Conservation (phyloP, 1,284 basidiomycete species). For the Microbotryum saponariae region DNA sequence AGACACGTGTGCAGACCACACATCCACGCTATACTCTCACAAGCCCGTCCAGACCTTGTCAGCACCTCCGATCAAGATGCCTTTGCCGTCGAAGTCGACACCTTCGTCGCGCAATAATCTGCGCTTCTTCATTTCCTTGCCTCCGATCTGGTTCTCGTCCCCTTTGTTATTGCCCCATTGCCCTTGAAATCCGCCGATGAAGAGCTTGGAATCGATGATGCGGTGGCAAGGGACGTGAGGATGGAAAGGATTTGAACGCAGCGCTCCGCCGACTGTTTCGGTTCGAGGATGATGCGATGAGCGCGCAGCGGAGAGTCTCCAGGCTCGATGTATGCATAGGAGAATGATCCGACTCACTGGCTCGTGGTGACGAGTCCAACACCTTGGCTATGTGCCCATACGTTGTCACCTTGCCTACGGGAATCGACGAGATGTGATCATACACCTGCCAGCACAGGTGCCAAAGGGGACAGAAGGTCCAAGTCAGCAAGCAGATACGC, state of each 20-base stretch:
- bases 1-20: too few relatives aligned
- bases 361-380: background rate
- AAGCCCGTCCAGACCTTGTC: constrained; percentile 7
- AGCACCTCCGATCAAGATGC: constrained; percentile 41
- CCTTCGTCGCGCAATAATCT: constrained; percentile 49
- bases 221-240: constrained; percentile 60
- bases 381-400: background rate
- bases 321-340: too few relatives aligned
- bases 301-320: too few relatives aligned
- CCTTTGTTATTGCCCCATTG: constrained; percentile 48
- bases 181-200: constrained; percentile 52
- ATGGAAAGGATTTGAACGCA: constrained; percentile 56
- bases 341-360: background rate
- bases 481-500: too few relatives aligned
- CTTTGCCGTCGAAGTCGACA: constrained; percentile 47
- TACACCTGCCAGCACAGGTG: constrained; percentile 1
- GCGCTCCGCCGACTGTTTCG: constrained; percentile 51
- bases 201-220: constrained; percentile 54
- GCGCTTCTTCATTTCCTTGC: constrained; percentile 45
- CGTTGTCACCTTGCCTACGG: constrained; percentile 1
- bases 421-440: background rate
- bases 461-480: too few relatives aligned
- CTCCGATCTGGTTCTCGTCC: constrained; percentile 16
- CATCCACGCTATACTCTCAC: too few relatives aligned
- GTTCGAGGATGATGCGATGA: too few relatives aligned